Conservation (phyloP, 2,329 filamentous ascomycete genomes). For the Lojkania enalia region DNA sequence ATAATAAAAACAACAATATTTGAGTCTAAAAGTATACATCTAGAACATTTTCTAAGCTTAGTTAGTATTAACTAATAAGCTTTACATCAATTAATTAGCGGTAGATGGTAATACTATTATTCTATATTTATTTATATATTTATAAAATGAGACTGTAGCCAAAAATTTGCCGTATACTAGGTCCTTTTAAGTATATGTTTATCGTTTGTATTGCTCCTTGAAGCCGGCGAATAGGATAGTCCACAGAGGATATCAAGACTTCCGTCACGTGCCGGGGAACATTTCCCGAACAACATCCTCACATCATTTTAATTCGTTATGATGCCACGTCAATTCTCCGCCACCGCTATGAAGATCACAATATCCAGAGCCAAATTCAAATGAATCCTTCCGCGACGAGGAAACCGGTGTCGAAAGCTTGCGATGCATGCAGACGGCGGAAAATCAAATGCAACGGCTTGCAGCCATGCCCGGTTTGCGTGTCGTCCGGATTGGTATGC, state of each 20-base stretch:
- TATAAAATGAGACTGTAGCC: too few relatives aligned
- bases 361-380: not conserved
- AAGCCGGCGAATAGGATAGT: not conserved
- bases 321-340: not conserved
- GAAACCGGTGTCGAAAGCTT: slow-evolving; percentile 9
- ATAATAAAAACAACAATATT: too few relatives aligned
- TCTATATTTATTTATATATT: too few relatives aligned
- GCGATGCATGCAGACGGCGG: not conserved
- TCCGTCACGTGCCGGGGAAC: not conserved
- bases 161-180: too few relatives aligned
- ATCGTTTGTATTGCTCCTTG: not conserved
- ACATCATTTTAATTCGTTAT: too few relatives aligned
- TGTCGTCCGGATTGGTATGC: slow-evolving; percentile 67
- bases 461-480: slow-evolving; percentile 72
- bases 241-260: not conserved
- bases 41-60: too few relatives aligned
- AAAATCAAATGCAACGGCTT: slow-evolving; percentile 75
- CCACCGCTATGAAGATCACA: not conserved
- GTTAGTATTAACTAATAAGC: too few relatives aligned
- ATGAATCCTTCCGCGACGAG: slow-evolving; percentile 6
- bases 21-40: too few relatives aligned
- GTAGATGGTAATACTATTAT: too few relatives aligned
- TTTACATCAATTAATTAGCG: too few relatives aligned
- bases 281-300: not conserved
- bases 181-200: not conserved